Conservation (phyloP, 106 monocot genomes). For the Apostasia shenzhenica region DNA sequence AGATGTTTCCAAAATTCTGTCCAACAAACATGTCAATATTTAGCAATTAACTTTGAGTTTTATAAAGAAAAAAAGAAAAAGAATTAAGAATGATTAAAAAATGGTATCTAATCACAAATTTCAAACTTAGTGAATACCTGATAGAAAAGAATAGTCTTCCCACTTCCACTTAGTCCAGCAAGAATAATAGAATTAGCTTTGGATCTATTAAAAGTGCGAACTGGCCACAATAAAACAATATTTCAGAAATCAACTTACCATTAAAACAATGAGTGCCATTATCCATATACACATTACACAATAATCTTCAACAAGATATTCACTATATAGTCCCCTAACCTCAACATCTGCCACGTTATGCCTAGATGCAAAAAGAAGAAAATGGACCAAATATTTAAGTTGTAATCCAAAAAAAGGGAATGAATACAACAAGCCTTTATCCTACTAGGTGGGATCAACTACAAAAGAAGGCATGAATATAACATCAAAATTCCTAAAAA, state of each 20-base stretch:
- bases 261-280: neutral
- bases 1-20: no score
- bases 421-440: no score
- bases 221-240: slow-evolving; percentile 20
- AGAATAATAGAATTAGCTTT: slow-evolving; percentile 71
- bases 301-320: neutral
- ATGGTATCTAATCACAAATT: neutral
- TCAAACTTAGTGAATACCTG: slow-evolving; percentile 37
- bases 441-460: no score
- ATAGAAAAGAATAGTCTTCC: slow-evolving; percentile 85
- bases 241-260: neutral
- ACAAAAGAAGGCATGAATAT: no score
- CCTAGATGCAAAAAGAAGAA: no score
- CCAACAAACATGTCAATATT: no score
- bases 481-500: no score
- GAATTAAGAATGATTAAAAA: neutral
- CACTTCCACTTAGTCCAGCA: slow-evolving; percentile 77
- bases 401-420: no score
- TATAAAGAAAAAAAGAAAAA: neutral
- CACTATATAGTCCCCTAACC: neutral
- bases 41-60: no score
- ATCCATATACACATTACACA: neutral
- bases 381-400: no score
- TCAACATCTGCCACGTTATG: neutral
- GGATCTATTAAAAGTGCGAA: slow-evolving; percentile 32